Percentiles rank a stretch among this genome's conserved stretches.
Conservation (phyloP, 257 asterid genomes). For the Osmanthus fragrans region DNA sequence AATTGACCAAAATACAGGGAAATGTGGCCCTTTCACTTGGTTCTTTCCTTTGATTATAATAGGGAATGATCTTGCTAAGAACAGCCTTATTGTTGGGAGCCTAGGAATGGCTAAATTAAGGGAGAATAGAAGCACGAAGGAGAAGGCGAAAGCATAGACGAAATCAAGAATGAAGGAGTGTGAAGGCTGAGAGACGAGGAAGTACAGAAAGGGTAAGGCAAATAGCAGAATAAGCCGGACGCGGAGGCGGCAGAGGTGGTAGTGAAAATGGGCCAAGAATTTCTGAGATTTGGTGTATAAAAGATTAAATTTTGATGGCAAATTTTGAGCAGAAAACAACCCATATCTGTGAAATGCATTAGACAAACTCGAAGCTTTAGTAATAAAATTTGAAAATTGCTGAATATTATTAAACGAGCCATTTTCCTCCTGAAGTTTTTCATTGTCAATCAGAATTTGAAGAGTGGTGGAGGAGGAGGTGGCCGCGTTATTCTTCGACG, state of each 20-base stretch:
- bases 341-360: slow-evolving; percentile 34
- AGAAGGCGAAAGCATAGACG: slow-evolving; percentile 34
- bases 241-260: slow-evolving; percentile 39
- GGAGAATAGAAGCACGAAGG: slow-evolving; percentile 30
- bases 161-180: slow-evolving; percentile 42
- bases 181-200: slow-evolving; percentile 35
- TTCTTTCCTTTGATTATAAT: slow-evolving; percentile 6
- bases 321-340: slow-evolving; percentile 24
- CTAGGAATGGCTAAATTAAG: slow-evolving; percentile 36
- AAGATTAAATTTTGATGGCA: slow-evolving; percentile 21
- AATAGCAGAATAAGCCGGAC: slow-evolving; percentile 29
- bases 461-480: slow-evolving; percentile 13
- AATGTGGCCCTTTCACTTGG: not conserved
- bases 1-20: slow-evolving; percentile 42
- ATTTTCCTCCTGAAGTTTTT: slow-evolving; percentile 3
- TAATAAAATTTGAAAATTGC: slow-evolving; percentile 21
- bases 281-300: slow-evolving; percentile 21
- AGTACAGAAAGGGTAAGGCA: slow-evolving; percentile 34
- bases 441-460: slow-evolving; percentile 30
- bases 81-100: slow-evolving; percentile 37
- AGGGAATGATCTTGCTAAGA: slow-evolving; percentile 31
- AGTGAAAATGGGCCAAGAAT: slow-evolving; percentile 35
- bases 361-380: slow-evolving; percentile 32
- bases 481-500: not conserved
- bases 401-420: slow-evolving; percentile 29